Evolutionary conservation across 1,284 basidiomycete genomes (phyloP), one percentile per base, ranked within the genome.

Genomic region (Tetrapyrgos nigripes): DNA sequence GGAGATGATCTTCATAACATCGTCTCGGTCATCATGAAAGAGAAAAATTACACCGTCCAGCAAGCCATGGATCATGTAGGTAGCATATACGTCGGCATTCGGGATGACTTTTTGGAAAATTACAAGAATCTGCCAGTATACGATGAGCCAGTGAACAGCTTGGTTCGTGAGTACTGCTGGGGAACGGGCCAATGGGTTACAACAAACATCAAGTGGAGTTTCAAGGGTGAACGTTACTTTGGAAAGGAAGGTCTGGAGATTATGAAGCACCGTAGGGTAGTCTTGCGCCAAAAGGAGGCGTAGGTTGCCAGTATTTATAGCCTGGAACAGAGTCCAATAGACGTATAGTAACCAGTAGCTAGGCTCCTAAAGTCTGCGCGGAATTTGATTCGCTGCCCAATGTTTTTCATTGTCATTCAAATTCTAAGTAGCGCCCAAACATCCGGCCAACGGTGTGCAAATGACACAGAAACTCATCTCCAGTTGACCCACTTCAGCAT

Each of bases 1-100:
- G 79, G 78, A 2, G 78, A 81, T 59, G 76, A 76, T 60, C 64
- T 63, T 1, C 75, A 83, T 66, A 83, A 83, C 55, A 68, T 82
- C 14, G 70, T 83, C 28, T 76, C 76, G 3, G 70, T 80, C 19
- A 71, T 77, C 19, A 82, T 81, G 79, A 70, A 73, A 46, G 63
- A 78, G 33, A 52, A 68, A 46, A 60, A 72, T 9, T 59, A 68
- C 3, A 66, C 69, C 54, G 50, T 78, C 2, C 64, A 75, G 31
- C 72, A 60, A 3, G 75, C 78, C 0, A 71, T 80, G 62, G 60
- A 73, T n/a, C 78, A 71, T 67, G 66, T 74, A 2, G 60, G 59
- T 0, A 54, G 60, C 8, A 62, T 65, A 6, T 68, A 74, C 50
- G 65, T 68, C n/a, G 55, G 62, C n/a, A 63, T 75, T 9, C 67